These are phyloP conservation scores for Spathaspora girioi DNA, from an alignment of 805 yeast genomes.

Conservation along the genomic window DNA sequence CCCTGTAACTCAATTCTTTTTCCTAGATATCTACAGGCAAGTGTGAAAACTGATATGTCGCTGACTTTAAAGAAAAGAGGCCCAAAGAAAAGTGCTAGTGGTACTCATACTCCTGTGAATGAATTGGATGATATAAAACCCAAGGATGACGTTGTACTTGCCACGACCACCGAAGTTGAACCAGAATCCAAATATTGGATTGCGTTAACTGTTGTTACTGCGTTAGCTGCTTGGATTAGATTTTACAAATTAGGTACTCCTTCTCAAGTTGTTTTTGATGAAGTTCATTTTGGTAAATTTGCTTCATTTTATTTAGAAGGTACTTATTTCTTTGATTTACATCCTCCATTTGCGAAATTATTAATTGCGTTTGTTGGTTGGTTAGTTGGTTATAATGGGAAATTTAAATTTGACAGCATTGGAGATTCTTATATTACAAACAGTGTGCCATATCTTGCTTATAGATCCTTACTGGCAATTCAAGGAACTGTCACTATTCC, in stretches of 20 bases:
- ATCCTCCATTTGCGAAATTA: conserved; percentile 96
- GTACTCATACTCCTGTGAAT: not conserved
- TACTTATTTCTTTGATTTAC: conserved; percentile 92
- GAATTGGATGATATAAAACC: not conserved
- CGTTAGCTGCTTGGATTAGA: conserved; percentile 48
- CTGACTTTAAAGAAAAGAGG: conserved; percentile 23
- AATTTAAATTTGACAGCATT: conserved; percentile 84
- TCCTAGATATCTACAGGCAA: not conserved
- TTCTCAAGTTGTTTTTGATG: conserved; percentile 78
- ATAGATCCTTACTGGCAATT: conserved; percentile 75
- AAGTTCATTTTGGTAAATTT: conserved; percentile 83
- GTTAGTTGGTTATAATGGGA: conserved; percentile 86
- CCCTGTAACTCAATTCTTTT: not conserved
- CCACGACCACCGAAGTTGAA: conserved; percentile 13
- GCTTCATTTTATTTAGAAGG: conserved; percentile 84
- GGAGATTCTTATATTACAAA: conserved; percentile 78
- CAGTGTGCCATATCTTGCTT: conserved; percentile 82
- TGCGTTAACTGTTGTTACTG: conserved; percentile 37
- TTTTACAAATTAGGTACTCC: conserved; percentile 63
- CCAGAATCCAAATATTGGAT: conserved; percentile 28
- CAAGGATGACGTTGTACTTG: not conserved
- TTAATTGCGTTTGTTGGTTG: conserved; percentile 89
- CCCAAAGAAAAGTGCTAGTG: conserved; percentile 18
- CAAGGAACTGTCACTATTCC: conserved; percentile 83
- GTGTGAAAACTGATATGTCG: conserved; percentile 20